phyloP scores from a whole-genome alignment of 306 rosid genomes.

The Luffa acutangula region DNA sequence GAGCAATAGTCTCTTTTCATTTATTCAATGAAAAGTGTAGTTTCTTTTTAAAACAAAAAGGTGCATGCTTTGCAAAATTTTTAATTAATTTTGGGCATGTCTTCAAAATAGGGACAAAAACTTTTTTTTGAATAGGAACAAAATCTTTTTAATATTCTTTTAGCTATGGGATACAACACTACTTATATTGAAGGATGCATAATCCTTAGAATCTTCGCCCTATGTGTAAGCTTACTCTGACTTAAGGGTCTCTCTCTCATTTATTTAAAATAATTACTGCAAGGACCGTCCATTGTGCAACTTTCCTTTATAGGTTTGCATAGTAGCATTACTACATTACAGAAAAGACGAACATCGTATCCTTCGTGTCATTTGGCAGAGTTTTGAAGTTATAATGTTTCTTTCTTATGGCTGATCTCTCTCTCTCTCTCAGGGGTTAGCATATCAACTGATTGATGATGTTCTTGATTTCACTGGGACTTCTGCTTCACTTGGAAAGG shows the following conservation, averaged over 20 bases:
- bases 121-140: background rate
- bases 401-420: background rate
- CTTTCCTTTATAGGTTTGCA: background rate
- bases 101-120: background rate
- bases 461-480: constrained; percentile 90
- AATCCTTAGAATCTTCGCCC: background rate
- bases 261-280: background rate
- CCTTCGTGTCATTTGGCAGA: background rate
- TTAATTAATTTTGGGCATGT: background rate
- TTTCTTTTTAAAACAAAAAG: no score
- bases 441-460: constrained; percentile 87
- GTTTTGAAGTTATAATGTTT: background rate
- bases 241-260: background rate
- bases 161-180: background rate
- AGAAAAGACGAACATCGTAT: background rate
- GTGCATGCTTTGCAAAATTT: background rate
- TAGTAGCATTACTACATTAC: background rate
- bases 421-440: constrained; percentile 66
- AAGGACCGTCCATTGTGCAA: background rate
- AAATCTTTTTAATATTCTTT: background rate
- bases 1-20: no score
- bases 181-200: background rate
- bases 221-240: background rate
- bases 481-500: constrained; percentile 91
- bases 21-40: no score